These are phyloP conservation scores for Solanum peruvianum DNA, from an alignment of 257 asterid species.

Conservation along the genomic window DNA sequence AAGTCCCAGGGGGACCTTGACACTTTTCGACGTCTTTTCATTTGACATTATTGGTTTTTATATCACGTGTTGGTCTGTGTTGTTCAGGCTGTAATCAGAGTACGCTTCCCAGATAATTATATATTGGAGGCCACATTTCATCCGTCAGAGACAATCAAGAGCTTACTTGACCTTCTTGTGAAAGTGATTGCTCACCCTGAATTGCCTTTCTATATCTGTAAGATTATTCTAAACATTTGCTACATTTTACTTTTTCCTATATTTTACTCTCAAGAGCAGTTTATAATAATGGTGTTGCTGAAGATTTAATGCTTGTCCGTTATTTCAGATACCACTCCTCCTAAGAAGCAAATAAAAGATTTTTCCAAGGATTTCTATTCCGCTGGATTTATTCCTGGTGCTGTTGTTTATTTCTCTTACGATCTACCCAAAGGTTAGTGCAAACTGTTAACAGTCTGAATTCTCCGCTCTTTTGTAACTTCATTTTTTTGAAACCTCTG, in stretches of 20 bases:
- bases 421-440: slow-evolving; percentile 54
- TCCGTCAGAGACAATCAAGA: slow-evolving; percentile 77
- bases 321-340: slow-evolving; percentile 83
- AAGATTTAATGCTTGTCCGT: neutral
- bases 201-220: slow-evolving; percentile 72
- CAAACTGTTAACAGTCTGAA: neutral
- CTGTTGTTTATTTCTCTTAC: slow-evolving; percentile 75
- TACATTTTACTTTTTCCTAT: neutral
- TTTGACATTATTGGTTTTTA: neutral
- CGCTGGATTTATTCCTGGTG: slow-evolving; percentile 90
- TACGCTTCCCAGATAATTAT: slow-evolving; percentile 84
- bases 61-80: neutral
- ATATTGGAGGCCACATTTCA: slow-evolving; percentile 81
- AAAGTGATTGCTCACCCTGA: slow-evolving; percentile 64
- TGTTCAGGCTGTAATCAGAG: slow-evolving; percentile 71
- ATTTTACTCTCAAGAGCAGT: neutral
- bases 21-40: neutral
- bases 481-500: neutral
- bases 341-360: slow-evolving; percentile 75
- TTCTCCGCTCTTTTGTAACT: neutral
- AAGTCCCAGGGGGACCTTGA: neutral
- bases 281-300: neutral
- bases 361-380: slow-evolving; percentile 64
- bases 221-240: slow-evolving; percentile 6
- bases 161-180: slow-evolving; percentile 59